phyloP scores from a whole-genome alignment of 768 basidiomycete genomes.

The Pleurotus sapidus region DNA sequence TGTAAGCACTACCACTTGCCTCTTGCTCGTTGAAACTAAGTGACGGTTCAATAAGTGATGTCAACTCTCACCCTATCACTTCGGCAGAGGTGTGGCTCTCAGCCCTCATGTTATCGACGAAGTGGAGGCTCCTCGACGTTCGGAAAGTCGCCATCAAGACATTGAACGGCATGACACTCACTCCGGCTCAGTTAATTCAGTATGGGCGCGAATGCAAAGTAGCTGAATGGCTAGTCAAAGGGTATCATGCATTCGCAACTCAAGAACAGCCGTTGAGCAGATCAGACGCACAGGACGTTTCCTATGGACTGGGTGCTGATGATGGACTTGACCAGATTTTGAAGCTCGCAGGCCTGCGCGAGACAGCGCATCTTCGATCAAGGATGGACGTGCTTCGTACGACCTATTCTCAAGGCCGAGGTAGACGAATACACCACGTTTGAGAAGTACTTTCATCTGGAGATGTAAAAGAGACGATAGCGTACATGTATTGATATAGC shows the following conservation, averaged over 20 bases:
- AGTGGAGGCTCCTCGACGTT: background rate
- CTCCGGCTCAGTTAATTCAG: background rate
- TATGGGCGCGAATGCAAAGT: background rate
- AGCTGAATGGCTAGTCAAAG: background rate
- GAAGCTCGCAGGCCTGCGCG: background rate
- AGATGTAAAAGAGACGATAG: too few relatives aligned
- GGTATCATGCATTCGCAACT: background rate
- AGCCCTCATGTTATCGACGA: background rate
- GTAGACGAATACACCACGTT: background rate
- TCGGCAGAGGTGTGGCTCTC: background rate
- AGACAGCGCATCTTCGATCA: background rate
- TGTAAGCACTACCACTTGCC: background rate
- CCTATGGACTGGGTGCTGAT: background rate
- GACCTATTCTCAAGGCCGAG: background rate
- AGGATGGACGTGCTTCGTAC: background rate
- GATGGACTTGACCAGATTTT: background rate
- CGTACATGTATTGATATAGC: too few relatives aligned
- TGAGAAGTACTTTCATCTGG: background rate
- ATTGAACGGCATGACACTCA: background rate
- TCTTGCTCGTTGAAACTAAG: background rate
- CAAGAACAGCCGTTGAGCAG: background rate
- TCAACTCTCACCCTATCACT: background rate
- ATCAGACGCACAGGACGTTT: background rate
- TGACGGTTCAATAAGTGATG: background rate
- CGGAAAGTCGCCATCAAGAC: background rate